Conservation (phyloP, 768 basidiomycete species). For the Hebeloma cylindrosporum region DNA sequence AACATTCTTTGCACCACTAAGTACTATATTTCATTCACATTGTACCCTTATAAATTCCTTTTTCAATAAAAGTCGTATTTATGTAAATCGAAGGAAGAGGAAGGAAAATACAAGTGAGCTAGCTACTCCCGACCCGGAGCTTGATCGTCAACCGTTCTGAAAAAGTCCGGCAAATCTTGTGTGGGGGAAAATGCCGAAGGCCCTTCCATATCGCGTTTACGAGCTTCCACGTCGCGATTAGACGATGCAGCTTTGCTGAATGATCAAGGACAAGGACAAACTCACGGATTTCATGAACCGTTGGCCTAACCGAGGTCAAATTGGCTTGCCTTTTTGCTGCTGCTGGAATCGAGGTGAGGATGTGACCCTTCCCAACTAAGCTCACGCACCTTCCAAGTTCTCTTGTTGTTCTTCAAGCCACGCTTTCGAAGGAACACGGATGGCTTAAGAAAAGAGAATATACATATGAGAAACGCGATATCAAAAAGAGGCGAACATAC, state of each 20-base stretch:
- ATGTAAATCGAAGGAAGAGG: too few relatives aligned
- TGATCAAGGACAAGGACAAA: background rate
- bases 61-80: too few relatives aligned
- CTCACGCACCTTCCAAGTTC: slow-evolving; percentile 13
- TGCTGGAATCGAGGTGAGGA: background rate
- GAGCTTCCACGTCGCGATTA: background rate
- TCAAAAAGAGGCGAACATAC: background rate
- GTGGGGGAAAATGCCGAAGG: slow-evolving; percentile 18
- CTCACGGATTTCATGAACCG: slow-evolving; percentile 15
- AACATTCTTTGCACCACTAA: too few relatives aligned
- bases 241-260: too few relatives aligned
- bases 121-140: too few relatives aligned
- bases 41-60: too few relatives aligned
- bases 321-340: slow-evolving; percentile 3
- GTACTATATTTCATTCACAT: too few relatives aligned
- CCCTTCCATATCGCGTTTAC: too few relatives aligned
- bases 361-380: background rate
- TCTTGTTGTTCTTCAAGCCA: slow-evolving; percentile 25
- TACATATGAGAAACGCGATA: background rate
- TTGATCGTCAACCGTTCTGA: too few relatives aligned
- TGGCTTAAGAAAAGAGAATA: slow-evolving; percentile 11
- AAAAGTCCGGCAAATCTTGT: too few relatives aligned
- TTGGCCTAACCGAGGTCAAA: slow-evolving; percentile 3
- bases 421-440: slow-evolving; percentile 22
- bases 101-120: too few relatives aligned